phyloP scores from a whole-genome alignment of 2,329 filamentous ascomycete genomes.

The Nannizziopsis arthrosporioides region DNA sequence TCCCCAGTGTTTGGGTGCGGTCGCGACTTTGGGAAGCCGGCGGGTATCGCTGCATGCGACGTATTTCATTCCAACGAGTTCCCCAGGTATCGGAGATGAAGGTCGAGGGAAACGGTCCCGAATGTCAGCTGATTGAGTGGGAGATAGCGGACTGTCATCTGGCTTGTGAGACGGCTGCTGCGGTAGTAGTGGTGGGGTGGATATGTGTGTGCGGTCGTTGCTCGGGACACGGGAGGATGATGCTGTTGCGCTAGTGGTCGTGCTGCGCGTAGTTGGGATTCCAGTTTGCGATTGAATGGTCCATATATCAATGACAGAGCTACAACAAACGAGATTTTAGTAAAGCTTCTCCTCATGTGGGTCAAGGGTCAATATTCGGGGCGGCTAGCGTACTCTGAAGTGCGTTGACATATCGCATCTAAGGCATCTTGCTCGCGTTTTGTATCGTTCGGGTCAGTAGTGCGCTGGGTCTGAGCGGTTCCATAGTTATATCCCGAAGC shows the following conservation, averaged over 20 bases:
- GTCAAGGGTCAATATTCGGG: background rate
- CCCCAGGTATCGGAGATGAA: constrained; percentile 12
- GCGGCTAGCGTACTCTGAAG: constrained; percentile 30
- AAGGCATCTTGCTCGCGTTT: constrained; percentile 36
- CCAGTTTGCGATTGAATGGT: constrained; percentile 34
- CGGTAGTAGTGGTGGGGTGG: background rate
- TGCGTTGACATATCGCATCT: constrained; percentile 37
- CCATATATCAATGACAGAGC: constrained; percentile 37
- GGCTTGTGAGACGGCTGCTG: background rate
- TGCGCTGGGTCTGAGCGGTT: constrained; percentile 29
- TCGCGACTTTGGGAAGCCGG: constrained; percentile 10
- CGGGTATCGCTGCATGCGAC: constrained; percentile 11
- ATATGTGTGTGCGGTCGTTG: constrained; percentile 7
- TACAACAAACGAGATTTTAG: constrained; percentile 12
- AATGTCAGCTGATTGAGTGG: constrained; percentile 7
- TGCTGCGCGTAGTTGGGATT: constrained; percentile 27
- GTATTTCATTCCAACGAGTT: constrained; percentile 15
- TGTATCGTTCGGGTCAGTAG: constrained; percentile 33
- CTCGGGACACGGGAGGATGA: constrained; percentile 20
- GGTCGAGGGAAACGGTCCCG: constrained; percentile 11
- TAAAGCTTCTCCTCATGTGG: background rate
- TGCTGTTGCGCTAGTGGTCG: constrained; percentile 9
- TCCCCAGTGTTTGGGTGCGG: constrained; percentile 34
- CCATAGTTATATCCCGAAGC: constrained; percentile 36
- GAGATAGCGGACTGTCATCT: background rate